Conservation (phyloP, 305 asterid genomes). For the Rubia tinctorum region DNA sequence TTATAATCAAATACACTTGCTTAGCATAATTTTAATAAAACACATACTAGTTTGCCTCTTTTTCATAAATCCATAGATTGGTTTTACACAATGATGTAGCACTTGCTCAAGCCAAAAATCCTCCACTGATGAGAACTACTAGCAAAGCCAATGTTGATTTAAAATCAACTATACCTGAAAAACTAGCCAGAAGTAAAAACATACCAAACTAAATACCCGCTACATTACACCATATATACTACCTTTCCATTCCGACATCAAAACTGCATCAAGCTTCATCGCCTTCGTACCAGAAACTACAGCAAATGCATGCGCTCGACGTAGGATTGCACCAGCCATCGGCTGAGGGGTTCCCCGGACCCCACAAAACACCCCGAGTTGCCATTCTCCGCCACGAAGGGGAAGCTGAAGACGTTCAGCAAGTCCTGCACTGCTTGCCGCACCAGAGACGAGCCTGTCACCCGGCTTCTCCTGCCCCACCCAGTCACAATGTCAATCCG, state of each 20-base stretch:
- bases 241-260: conserved; percentile 15
- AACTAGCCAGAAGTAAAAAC: not conserved
- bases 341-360: conserved; percentile 76
- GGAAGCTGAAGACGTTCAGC: conserved; percentile 66
- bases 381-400: conserved; percentile 67
- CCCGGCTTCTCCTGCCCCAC: conserved; percentile 94
- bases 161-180: not conserved
- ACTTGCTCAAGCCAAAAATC: not conserved
- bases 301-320: conserved; percentile 96
- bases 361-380: conserved; percentile 93
- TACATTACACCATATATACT: not conserved
- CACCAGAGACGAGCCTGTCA: conserved; percentile 82
- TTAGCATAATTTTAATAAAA: no score
- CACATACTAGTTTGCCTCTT: no score
- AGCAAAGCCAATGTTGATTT: conserved; percentile 1
- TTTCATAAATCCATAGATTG: not conserved
- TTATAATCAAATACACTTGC: no score
- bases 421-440: conserved; percentile 72
- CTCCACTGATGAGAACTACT: not conserved
- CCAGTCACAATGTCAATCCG: conserved; percentile 91
- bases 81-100: not conserved
- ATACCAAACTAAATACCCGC: conserved; percentile 8
- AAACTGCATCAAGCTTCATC: conserved; percentile 20
- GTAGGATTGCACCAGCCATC: conserved; percentile 78
- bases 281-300: conserved; percentile 27